A percentile compares a stretch with the other conserved stretches of the same genome.
These are phyloP conservation scores for Suillus sp. DNA, from an alignment of 768 basidiomycete species.

Conservation along the genomic window DNA sequence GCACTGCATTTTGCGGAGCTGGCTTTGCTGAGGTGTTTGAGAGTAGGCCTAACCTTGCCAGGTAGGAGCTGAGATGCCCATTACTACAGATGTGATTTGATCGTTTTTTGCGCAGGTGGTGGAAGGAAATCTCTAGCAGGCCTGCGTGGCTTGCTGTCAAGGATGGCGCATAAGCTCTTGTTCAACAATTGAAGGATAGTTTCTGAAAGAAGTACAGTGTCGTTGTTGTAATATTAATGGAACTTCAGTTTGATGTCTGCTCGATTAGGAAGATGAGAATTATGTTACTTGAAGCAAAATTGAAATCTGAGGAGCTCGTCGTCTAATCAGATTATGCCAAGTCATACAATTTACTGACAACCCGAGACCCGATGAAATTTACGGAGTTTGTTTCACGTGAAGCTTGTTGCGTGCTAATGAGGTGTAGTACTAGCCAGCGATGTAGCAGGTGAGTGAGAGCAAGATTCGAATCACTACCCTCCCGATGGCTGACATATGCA, in stretches of 20 bases:
- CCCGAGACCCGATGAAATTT: too few species aligned
- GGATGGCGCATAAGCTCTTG: conserved; percentile 27
- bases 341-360: too few species aligned
- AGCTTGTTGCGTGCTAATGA: too few species aligned
- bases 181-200: neutral
- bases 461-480: too few species aligned
- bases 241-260: neutral
- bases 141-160: conserved; percentile 50
- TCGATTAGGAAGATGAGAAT: too few species aligned
- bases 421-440: too few species aligned
- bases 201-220: neutral
- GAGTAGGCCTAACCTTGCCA: conserved; percentile 44
- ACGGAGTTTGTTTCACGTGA: too few species aligned
- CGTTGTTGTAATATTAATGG: neutral
- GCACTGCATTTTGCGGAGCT: conserved; percentile 25
- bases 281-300: too few species aligned
- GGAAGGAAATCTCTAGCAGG: conserved; percentile 47
- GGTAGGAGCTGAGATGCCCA: conserved; percentile 30
- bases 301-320: too few species aligned
- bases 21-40: conserved; percentile 34
- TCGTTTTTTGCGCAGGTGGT: conserved; percentile 45
- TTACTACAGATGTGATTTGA: neutral
- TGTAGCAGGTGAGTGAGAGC: too few species aligned
- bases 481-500: too few species aligned
- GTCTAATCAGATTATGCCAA: too few species aligned